These are phyloP conservation scores for Exserohilum turcica DNA, from an alignment of 2,329 filamentous ascomycete genomes.

Conservation along the genomic window DNA sequence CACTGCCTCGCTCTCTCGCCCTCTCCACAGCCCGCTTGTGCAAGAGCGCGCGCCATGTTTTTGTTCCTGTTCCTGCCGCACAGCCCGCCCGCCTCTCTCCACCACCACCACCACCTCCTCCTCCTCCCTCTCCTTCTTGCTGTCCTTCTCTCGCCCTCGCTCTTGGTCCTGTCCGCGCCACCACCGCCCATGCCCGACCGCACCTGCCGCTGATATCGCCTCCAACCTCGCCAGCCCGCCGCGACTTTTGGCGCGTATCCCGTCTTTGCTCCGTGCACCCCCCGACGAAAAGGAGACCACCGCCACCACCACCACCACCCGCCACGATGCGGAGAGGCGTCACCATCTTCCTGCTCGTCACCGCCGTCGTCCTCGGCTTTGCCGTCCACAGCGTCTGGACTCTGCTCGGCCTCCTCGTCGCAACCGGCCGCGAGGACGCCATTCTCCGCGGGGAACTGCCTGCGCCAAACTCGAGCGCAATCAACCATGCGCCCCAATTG, in stretches of 20 bases:
- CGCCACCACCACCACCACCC: conserved; percentile 31
- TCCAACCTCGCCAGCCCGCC: conserved; percentile 5
- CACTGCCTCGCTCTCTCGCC: conserved; percentile 20
- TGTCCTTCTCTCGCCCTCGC: conserved; percentile 6
- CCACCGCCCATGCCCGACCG: conserved; percentile 19
- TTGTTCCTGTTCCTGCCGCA: no score
- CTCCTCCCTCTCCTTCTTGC: no score
- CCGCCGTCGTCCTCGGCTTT: conserved; percentile 66
- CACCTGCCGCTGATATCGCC: conserved; percentile 15
- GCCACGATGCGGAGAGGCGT: conserved; percentile 64
- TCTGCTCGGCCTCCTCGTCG: conserved; percentile 70
- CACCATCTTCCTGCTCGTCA: conserved; percentile 68
- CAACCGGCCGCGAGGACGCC: conserved; percentile 69
- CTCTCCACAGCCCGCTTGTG: conserved; percentile 4
- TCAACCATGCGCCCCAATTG: conserved; percentile 62
- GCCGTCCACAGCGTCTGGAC: conserved; percentile 72
- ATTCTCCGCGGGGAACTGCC: conserved; percentile 70
- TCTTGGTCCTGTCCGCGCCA: conserved; percentile 20
- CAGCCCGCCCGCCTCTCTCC: no score
- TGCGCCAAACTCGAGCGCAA: conserved; percentile 65
- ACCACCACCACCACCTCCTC: no score
- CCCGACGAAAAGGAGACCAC: conserved; percentile 31
- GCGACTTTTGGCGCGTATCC: conserved; percentile 9
- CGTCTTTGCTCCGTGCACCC: conserved; percentile 3
- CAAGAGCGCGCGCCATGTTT: conserved; percentile 11